Base-by-base conservation (phyloP, 2,329 filamentous ascomycete genomes). In the Aspergillus intermedius region DNA sequence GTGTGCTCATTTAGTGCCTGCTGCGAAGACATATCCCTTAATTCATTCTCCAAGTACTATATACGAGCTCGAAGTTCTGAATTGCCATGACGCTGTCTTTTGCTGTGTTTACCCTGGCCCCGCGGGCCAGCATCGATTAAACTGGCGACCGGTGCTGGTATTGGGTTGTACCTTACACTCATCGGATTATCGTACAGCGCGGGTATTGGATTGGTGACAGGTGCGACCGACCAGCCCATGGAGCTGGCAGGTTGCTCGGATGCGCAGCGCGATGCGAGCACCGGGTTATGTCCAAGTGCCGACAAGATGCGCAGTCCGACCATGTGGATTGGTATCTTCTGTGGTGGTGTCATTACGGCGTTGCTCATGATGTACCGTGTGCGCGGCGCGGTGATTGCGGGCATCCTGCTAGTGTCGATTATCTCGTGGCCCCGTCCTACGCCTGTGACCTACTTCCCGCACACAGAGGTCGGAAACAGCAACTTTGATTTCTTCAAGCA, bases 251-350 rank as follows among this genome's bases (percentile, higher is more conserved):
- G 88, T 22, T 95, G 89, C 58, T 76, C 79, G 0, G 60, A 74
- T 0, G 75, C 83, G 42, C 75, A 54, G 53, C 68, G 57, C 47
- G 55, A 62, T 30, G 19, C 54, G 0, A 37, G 48, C 0, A 58
- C 54, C 1, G 85, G 84, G 8, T 60, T 80, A 5, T 93, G 88
- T 64, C 79, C 80, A 0, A 71, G 74, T 44, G 73, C 74, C 17
- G 74, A 79, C 47, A 90, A 90, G 77, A 91, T 95, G 88, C 82
- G 87, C 52, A 88, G 79, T 60, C 87, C 88, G 1, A 82, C 84
- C 21, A 81, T 94, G 80, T 95, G 89, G 89, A 77, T 94, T 45
- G 89, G 88, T 34, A 90, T 94, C 59, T 93, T 94, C 74, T 87
- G 86, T 57, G 88, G 88, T 40, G 88, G 88, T 51, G 78, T 94